Evolutionary conservation across 2,329 filamentous ascomycete genomes (phyloP).

Genomic region (Aspergillus aculeatus): DNA sequence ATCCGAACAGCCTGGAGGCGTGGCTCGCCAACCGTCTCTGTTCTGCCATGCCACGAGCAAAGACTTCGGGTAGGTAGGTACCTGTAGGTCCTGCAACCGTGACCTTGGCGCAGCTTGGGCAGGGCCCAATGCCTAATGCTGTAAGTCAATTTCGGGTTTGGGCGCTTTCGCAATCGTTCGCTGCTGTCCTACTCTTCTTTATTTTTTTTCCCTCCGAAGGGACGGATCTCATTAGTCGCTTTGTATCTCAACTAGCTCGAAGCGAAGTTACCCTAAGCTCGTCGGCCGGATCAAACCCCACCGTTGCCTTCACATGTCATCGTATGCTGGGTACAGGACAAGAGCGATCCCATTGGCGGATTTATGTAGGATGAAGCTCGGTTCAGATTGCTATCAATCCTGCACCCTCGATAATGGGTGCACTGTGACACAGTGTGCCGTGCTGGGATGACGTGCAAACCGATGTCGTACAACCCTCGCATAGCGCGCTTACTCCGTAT

Average conservation of each 20-base stretch:
- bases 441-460: conserved; percentile 2
- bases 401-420: background rate
- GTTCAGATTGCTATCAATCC: background rate
- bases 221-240: background rate
- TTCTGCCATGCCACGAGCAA: background rate
- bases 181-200: background rate
- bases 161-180: background rate
- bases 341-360: background rate
- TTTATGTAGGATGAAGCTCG: background rate
- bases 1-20: background rate
- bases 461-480: background rate
- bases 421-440: background rate
- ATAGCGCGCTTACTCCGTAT: background rate
- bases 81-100: background rate
- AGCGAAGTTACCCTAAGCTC: background rate
- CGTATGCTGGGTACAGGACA: too few species aligned
- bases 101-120: background rate
- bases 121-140: background rate
- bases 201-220: background rate
- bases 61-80: background rate
- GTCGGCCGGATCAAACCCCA: background rate
- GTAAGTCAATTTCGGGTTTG: background rate
- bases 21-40: background rate
- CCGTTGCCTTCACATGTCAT: background rate
- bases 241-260: background rate